Evolutionary conservation across 2,329 filamentous ascomycete genomes (phyloP), one percentile per base, ranked within the genome.

Genomic region (Colletotrichum simmondsii): DNA sequence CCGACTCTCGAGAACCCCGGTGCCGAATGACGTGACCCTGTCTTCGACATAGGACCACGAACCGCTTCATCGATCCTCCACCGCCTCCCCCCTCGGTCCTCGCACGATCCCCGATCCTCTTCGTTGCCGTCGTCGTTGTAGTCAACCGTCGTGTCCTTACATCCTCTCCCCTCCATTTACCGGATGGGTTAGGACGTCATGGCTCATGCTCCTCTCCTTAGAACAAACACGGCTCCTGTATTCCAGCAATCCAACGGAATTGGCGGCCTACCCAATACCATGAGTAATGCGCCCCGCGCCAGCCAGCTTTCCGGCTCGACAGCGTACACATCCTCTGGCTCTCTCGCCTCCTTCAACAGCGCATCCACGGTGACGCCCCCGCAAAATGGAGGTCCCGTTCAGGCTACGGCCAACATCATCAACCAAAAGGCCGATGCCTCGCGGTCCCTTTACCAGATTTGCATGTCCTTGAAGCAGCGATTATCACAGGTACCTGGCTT

Each of bases 361-460:
- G 79, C 83, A 14, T 78, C 84, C 32, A 87, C 87, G 37, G 77
- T 84, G 28, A 76, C 77, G n/a, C 74, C 83, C 65, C 75, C 78
- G 11, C 85, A 87, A 59, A 90, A 83, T 72, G 83, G 87, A 72
- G 91, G 91, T 58, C 90, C 90, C 73, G 90, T 95, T 74, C 86
- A 94, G 78, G 93, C 95, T 73, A 95, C 93, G 72, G 90, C 94
- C 82, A 98, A 98, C 83, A 97, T 99, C 82, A 98, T 99, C 87
- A 99, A 99, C 85, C 94, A 96, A 83, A 94, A 94, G 81, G 97
- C 95, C 81, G 95, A 98, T 81, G 95, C 97, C 76, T 94, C 94
- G 68, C 90, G 93, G 72, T 98, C 95, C 12, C 90, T 99, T 28
- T 99, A 98, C 83, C 96, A 98, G 83, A 98, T 97, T 82, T 98